These are phyloP conservation scores for Arctium lappa DNA, from an alignment of 129 eudicot species.

Conservation along the genomic window DNA sequence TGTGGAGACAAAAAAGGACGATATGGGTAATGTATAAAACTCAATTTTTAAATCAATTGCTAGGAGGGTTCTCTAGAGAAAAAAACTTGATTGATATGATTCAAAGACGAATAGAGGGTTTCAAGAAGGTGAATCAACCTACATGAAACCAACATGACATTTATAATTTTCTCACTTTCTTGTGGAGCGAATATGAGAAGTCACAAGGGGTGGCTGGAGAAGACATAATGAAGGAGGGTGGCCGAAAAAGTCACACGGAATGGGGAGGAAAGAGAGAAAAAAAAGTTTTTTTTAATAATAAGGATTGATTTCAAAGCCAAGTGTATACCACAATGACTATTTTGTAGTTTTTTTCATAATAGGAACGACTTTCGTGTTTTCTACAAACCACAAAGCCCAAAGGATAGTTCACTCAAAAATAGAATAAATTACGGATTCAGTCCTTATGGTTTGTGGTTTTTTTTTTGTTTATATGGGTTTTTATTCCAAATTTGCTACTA, in stretches of 20 bases:
- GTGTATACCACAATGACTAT: too few species aligned
- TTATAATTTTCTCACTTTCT: conserved; percentile 33
- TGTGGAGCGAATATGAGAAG: background rate
- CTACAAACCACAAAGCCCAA: too few species aligned
- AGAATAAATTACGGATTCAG: too few species aligned
- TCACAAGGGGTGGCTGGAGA: background rate
- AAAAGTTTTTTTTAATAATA: too few species aligned
- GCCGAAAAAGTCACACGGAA: too few species aligned
- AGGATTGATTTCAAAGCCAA: too few species aligned
- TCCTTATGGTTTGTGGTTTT: too few species aligned
- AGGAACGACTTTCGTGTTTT: background rate
- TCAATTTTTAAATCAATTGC: conserved; percentile 42
- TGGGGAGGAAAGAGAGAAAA: too few species aligned
- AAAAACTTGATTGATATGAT: background rate
- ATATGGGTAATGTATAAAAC: conserved; percentile 54
- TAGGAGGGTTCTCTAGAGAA: background rate
- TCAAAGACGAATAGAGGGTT: background rate
- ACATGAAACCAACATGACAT: conserved; percentile 35
- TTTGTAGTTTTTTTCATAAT: too few species aligned
- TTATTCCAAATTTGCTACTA: background rate
- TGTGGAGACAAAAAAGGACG: conserved; percentile 36
- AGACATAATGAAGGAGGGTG: background rate
- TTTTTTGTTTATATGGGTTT: background rate
- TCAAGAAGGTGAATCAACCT: conserved; percentile 27
- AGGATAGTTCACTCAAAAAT: too few species aligned